Conservation (phyloP, 306 rosid species). For the Trifolium subterraneum region DNA sequence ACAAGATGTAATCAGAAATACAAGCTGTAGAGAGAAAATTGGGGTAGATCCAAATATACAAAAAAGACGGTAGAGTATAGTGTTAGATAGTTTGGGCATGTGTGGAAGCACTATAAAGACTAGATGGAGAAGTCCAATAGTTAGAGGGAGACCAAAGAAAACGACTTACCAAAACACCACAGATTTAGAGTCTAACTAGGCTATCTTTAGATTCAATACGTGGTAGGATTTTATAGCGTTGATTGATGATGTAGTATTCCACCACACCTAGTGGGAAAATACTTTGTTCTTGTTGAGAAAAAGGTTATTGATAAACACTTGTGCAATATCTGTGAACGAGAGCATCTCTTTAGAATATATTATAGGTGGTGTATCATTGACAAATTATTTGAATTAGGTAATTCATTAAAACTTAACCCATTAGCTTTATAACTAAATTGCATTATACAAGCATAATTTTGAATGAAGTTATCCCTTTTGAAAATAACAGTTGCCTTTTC, state of each 20-base stretch:
- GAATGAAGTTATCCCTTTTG: constrained; percentile 24
- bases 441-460: constrained; percentile 9
- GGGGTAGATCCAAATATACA: background rate
- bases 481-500: constrained; percentile 22
- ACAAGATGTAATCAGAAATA: constrained; percentile 7
- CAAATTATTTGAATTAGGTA: constrained; percentile 25
- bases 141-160: constrained; percentile 23
- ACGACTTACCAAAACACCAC: background rate
- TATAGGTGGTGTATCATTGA: constrained; percentile 6
- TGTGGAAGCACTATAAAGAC: background rate
- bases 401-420: constrained; percentile 27
- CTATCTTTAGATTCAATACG: background rate
- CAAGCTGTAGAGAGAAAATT: constrained; percentile 7
- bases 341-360: constrained; percentile 14
- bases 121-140: background rate
- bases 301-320: constrained; percentile 17
- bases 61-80: background rate
- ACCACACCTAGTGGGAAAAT: background rate
- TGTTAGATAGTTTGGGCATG: background rate
- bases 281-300: background rate
- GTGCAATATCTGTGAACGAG: constrained; percentile 22
- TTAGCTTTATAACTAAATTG: constrained; percentile 28
- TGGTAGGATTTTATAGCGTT: background rate
- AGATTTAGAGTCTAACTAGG: constrained; percentile 1
- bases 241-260: background rate